Conservation (phyloP, 768 basidiomycete genomes). For the Leccinum imitatum region DNA sequence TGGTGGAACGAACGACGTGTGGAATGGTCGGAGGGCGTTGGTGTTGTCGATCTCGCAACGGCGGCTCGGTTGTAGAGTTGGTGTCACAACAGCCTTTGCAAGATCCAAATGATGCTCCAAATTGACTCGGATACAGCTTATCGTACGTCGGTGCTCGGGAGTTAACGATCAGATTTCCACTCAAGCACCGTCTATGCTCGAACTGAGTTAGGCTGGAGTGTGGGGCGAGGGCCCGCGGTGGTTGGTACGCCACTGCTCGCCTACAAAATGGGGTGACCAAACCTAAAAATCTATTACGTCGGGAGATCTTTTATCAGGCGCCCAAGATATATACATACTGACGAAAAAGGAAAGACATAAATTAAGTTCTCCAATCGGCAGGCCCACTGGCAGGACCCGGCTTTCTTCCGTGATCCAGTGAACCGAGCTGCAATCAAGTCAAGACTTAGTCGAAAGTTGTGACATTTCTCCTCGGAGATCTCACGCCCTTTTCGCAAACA, state of each 20-base stretch:
- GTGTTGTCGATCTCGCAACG: background rate
- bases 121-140: no score
- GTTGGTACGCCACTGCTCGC: background rate
- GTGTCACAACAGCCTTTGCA: background rate
- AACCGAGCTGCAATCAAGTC: no score
- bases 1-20: conserved; percentile 37
- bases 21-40: conserved; percentile 21
- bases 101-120: background rate
- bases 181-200: no score
- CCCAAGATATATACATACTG: background rate
- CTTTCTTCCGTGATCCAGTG: background rate
- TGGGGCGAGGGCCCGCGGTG: no score
- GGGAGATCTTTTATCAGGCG: background rate
- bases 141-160: no score
- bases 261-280: background rate
- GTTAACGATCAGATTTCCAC: no score
- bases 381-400: background rate
- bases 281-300: background rate
- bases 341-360: background rate
- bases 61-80: conserved; percentile 15
- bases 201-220: no score
- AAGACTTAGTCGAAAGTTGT: no score
- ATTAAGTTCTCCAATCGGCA: background rate
- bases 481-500: background rate
- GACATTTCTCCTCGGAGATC: background rate